phyloP scores from a whole-genome alignment of 139 green algal genomes.

The Tetraselmis chui region DNA sequence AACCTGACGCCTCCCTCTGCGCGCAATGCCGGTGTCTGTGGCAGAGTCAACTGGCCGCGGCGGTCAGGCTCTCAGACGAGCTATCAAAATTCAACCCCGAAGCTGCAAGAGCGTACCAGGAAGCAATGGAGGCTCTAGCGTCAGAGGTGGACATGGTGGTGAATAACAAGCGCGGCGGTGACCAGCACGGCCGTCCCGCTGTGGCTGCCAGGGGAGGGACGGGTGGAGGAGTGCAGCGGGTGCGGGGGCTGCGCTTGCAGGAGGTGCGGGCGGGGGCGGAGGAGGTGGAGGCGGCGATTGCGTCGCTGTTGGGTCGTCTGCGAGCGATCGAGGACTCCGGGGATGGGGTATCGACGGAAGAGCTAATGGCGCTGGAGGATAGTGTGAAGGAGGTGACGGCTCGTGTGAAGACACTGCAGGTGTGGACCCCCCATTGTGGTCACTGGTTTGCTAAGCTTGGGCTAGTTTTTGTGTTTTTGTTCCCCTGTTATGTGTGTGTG shows the following conservation, averaged over 20 bases:
- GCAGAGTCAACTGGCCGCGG: not conserved
- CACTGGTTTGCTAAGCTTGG: too few species aligned
- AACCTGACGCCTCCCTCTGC: too few species aligned
- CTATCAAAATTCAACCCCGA: not conserved
- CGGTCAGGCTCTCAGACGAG: not conserved
- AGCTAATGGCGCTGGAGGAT: not conserved
- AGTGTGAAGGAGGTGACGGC: not conserved
- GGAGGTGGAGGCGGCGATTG: not conserved
- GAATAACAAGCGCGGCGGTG: too few species aligned
- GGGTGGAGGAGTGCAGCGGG: not conserved
- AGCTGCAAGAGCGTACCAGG: not conserved
- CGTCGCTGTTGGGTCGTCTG: not conserved
- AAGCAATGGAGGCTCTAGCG: not conserved
- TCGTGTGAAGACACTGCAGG: not conserved
- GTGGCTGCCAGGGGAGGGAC: not conserved
- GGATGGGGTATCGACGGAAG: not conserved
- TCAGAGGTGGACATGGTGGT: not conserved
- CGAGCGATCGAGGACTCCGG: not conserved
- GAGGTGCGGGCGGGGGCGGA: not conserved
- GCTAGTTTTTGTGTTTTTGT: too few species aligned
- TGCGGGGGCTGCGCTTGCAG: not conserved
- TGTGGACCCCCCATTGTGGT: not conserved
- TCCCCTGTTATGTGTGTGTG: too few species aligned
- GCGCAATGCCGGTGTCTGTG: too few species aligned
- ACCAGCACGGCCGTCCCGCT: too few species aligned